Evolutionary conservation across 176 grass and related monocot genomes (phyloP).

Genomic region (Aechmea fasciata): DNA sequence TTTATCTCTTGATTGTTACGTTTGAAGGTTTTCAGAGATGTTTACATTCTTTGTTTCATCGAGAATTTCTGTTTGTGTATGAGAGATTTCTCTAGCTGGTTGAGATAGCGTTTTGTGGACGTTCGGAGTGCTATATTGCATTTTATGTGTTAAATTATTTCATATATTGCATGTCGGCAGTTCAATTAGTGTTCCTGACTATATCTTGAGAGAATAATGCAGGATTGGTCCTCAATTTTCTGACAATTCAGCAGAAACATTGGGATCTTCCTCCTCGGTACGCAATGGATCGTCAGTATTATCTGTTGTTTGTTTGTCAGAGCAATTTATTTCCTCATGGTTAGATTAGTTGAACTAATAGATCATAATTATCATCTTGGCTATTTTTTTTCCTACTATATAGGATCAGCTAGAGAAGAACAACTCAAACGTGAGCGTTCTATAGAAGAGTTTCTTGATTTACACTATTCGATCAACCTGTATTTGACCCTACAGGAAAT

Average conservation of each 20-base stretch:
- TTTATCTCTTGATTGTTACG: no score
- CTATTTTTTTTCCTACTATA: not conserved
- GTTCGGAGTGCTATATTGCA: not conserved
- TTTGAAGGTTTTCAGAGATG: no score
- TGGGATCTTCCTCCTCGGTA: constrained; percentile 15
- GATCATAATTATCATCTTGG: no score
- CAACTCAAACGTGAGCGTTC: not conserved
- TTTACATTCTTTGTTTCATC: no score
- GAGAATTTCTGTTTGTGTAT: no score
- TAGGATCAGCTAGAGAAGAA: not conserved
- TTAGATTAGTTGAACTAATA: not conserved
- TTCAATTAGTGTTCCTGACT: not conserved
- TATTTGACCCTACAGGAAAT: not conserved
- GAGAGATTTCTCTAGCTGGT: not conserved
- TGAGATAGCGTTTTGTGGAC: not conserved
- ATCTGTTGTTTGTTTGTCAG: not conserved
- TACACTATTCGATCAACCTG: not conserved
- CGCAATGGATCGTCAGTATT: not conserved
- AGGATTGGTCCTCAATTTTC: constrained; percentile 11
- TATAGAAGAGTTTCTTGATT: not conserved
- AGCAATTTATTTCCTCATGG: not conserved
- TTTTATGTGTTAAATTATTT: not conserved
- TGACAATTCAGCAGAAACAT: constrained; percentile 1
- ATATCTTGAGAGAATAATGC: not conserved
- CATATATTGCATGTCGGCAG: not conserved